These are phyloP conservation scores for Scutellaria baicalensis DNA, from an alignment of 257 asterid species.

Conservation along the genomic window DNA sequence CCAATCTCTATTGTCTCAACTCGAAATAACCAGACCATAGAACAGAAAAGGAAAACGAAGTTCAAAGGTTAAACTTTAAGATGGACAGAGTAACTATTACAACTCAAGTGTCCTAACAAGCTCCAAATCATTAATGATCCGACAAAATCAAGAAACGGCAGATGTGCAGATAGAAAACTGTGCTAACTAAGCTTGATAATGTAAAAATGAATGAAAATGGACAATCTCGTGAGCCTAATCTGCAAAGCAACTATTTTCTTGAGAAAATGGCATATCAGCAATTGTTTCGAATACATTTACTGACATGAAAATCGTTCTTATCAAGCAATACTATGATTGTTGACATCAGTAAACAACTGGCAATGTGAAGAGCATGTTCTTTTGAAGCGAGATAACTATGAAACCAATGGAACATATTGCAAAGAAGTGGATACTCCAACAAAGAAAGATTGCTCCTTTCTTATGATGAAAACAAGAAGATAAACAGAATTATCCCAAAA, in stretches of 20 bases:
- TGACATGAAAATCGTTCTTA: background rate
- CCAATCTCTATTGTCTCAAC: background rate
- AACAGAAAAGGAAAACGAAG: background rate
- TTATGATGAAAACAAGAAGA: background rate
- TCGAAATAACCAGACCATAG: background rate
- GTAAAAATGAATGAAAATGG: too few species aligned
- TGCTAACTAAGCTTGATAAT: background rate
- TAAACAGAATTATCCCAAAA: background rate
- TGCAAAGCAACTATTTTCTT: background rate
- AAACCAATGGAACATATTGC: background rate
- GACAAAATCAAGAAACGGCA: background rate
- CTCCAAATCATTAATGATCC: too few species aligned
- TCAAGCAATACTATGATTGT: background rate
- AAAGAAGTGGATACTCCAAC: background rate
- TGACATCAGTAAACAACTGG: background rate
- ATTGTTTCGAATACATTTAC: background rate
- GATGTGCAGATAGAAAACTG: background rate
- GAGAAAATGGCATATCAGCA: background rate
- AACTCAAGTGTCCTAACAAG: too few species aligned
- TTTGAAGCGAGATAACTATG: background rate
- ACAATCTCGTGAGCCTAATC: too few species aligned
- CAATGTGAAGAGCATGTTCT: background rate
- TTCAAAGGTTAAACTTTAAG: background rate
- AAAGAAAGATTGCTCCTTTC: background rate
- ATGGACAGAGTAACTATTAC: background rate